Evolutionary conservation across 768 basidiomycete genomes (phyloP), one percentile per base, ranked within the genome.

Genomic region (Amanita brunnescens): DNA sequence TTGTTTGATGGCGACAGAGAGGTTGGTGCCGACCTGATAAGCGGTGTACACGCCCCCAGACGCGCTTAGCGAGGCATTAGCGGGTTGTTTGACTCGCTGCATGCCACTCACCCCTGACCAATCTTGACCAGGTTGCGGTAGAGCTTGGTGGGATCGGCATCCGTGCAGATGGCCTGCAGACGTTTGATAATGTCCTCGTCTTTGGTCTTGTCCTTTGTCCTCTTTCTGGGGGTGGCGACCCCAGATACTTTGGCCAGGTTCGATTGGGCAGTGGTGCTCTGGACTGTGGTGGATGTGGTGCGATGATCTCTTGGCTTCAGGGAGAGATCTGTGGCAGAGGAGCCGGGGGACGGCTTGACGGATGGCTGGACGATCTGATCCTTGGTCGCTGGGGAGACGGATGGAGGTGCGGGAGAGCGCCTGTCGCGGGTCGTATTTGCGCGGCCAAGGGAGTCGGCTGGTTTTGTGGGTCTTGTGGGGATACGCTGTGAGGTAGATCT

Each of bases 41-140:
- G 95, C 95, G 10, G 94, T 97, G 69, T 96, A 99, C 2, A 98
- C 96, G 58, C 95, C 95, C 35, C 96, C 95, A 16, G 91, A 95
- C 13, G 96, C 95, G 53, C 92, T 94, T 55, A 51, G 23, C 50
- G 54, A 24, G 35, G 44, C 18, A 43, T 2, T 10, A 24, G n/a
- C 24, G 42, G 12, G 34, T 35, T 16, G n/a, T 16, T 35, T 4
- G 4, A 35, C 47, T 41, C 29, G 33, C 39, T 47, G 47, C 51
- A 52, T 54, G 56, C 20, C 13, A 61, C 87, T 62, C 59, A 95
- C 92, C 95, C 96, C 67, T 98, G 95, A 35, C 95, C 96, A 62
- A 98, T 96, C 79, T 97, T 98, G 68, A 91, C 84, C 38, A 98
- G 75, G 61, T 80, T 93, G 52, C 94, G 77, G 62, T 98, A 98